phyloP scores from a whole-genome alignment of 139 green algal species.

The Haematococcus sp. region DNA sequence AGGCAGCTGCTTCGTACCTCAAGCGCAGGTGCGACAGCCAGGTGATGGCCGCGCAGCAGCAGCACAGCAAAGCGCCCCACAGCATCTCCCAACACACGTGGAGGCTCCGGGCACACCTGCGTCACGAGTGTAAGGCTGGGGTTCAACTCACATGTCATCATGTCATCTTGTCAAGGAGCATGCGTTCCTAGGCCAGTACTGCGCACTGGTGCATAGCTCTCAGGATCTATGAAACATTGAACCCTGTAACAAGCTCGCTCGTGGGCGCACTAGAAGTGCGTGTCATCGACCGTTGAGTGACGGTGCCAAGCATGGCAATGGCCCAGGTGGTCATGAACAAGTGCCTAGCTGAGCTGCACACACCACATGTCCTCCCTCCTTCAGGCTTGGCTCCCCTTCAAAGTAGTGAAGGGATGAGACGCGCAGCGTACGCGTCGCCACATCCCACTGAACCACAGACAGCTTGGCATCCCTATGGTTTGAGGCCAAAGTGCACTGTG shows the following conservation, averaged over 20 bases:
- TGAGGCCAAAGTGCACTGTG: too few species aligned
- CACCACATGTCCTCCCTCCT: neutral
- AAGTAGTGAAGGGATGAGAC: constrained; percentile 82
- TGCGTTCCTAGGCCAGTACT: neutral
- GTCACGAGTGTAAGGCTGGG: constrained; percentile 4
- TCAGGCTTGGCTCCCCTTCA: constrained; percentile 57
- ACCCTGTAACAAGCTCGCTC: too few species aligned
- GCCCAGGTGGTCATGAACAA: neutral
- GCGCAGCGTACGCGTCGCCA: constrained; percentile 35
- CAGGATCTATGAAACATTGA: too few species aligned
- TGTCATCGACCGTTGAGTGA: too few species aligned
- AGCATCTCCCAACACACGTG: constrained; percentile 62
- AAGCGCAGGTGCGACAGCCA: constrained; percentile 74
- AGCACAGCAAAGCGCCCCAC: constrained; percentile 82
- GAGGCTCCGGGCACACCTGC: constrained; percentile 49
- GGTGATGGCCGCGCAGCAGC: constrained; percentile 59
- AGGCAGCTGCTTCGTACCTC: constrained; percentile 35
- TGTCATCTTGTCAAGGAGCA: too few species aligned
- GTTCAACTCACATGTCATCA: too few species aligned
- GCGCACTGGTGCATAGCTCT: too few species aligned
- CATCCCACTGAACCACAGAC: constrained; percentile 84
- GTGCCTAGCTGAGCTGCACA: neutral
- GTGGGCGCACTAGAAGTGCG: too few species aligned
- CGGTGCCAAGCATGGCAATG: neutral
- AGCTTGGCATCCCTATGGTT: constrained; percentile 93